A percentile compares a stretch with the other conserved stretches of the same genome.
Conservation (phyloP, 1,139 yeast species). For the Zygosaccharomyces sapae region DNA sequence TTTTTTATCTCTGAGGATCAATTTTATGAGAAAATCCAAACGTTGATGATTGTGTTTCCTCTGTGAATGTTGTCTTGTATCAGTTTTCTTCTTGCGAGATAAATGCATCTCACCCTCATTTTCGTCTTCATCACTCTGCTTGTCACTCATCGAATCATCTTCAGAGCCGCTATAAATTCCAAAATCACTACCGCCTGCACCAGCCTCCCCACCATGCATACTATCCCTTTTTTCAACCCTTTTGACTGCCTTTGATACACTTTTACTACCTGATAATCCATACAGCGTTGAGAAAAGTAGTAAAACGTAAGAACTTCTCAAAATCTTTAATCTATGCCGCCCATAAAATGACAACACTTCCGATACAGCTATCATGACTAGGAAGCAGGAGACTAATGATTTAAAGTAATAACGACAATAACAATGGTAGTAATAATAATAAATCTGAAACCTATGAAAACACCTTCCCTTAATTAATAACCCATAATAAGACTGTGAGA, state of each 20-base stretch:
- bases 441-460: not conserved
- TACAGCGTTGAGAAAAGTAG: constrained; percentile 27
- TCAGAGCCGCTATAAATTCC: constrained; percentile 6
- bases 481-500: not conserved
- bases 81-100: constrained; percentile 1
- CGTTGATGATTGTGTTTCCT: constrained; percentile 10
- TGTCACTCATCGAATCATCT: constrained; percentile 9
- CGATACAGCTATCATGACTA: not conserved
- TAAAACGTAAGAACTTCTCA: constrained; percentile 31
- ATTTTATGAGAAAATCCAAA: constrained; percentile 25
- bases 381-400: not conserved
- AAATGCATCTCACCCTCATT: not conserved
- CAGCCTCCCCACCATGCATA: constrained; percentile 8
- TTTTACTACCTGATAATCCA: constrained; percentile 19
- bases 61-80: constrained; percentile 1
- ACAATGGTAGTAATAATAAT: not conserved
- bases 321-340: constrained; percentile 29
- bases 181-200: not conserved
- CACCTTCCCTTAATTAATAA: not conserved
- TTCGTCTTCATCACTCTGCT: constrained; percentile 1
- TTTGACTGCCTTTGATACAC: constrained; percentile 11
- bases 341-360: constrained; percentile 21
- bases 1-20: constrained; percentile 31
- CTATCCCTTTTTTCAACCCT: constrained; percentile 11
- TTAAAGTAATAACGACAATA: too few species aligned